Conservation (phyloP, 164 flowering plant species). For the Dillenia suffruticosa region DNA sequence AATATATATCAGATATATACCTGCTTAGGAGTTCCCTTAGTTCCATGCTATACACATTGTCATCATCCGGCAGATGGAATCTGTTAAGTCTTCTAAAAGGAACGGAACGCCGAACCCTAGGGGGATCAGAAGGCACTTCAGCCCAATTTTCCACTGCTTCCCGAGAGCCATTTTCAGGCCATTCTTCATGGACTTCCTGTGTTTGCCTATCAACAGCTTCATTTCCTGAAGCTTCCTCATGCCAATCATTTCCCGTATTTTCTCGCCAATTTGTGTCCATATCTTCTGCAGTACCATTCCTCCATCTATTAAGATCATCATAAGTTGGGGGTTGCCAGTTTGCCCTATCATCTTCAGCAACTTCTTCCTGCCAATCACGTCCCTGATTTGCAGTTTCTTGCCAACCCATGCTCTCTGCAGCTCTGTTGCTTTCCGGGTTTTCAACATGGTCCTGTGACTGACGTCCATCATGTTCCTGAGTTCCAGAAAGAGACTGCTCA, state of each 20-base stretch:
- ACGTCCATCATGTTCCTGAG: conserved; percentile 30
- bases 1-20: conserved; percentile 20
- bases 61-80: conserved; percentile 95
- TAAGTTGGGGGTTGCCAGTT: conserved; percentile 46
- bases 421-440: conserved; percentile 22
- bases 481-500: conserved; percentile 33
- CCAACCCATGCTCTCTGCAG: conserved; percentile 33
- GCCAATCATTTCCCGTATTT: conserved; percentile 42
- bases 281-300: conserved; percentile 36
- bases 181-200: conserved; percentile 40
- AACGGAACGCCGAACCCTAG: conserved; percentile 51
- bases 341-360: conserved; percentile 40
- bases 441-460: conserved; percentile 27
- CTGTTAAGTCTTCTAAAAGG: conserved; percentile 62
- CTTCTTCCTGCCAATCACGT: conserved; percentile 40
- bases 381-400: conserved; percentile 41
- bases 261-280: conserved; percentile 53
- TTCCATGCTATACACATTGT: conserved; percentile 97
- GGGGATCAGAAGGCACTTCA: conserved; percentile 58
- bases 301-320: conserved; percentile 43
- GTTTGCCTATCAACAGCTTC: conserved; percentile 32
- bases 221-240: conserved; percentile 38
- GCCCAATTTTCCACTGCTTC: conserved; percentile 58
- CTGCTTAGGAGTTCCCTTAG: conserved; percentile 98
- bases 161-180: conserved; percentile 57